Evolutionary conservation across 2,329 filamentous ascomycete species (phyloP).

Genomic region (Penicillium sp.): DNA sequence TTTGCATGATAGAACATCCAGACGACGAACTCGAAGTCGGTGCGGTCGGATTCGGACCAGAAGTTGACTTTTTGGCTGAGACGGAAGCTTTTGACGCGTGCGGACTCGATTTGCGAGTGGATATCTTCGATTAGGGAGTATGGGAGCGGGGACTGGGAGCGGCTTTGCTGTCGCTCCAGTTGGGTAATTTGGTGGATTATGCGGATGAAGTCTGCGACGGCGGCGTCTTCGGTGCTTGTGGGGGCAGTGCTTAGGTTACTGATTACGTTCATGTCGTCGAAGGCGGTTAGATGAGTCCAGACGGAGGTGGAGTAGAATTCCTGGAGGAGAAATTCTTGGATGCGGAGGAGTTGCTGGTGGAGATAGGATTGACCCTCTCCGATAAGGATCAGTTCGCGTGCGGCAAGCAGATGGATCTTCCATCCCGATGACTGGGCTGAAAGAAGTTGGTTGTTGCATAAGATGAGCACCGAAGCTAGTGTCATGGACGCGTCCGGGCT

Average conservation of each 20-base stretch:
- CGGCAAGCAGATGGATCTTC: slow-evolving; percentile 3
- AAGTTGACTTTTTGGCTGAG: slow-evolving; percentile 1
- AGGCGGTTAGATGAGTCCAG: slow-evolving; percentile 3
- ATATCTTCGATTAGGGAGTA: background rate
- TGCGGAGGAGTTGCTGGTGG: slow-evolving; percentile 1
- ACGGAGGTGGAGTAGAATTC: slow-evolving; percentile 5
- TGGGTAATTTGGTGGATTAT: slow-evolving; percentile 2
- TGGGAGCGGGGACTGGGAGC: background rate
- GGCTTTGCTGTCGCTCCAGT: background rate
- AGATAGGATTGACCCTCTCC: background rate
- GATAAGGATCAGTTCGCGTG: slow-evolving; percentile 2
- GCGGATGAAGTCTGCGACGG: slow-evolving; percentile 3
- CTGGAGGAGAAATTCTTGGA: slow-evolving; percentile 3
- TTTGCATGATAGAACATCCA: slow-evolving; percentile 7
- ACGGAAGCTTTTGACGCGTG: background rate
- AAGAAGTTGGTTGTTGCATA: slow-evolving; percentile 4
- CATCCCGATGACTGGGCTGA: background rate
- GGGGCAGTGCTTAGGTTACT: slow-evolving; percentile 1
- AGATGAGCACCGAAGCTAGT: slow-evolving; percentile 2
- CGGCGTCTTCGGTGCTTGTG: slow-evolving; percentile 4
- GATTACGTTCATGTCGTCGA: slow-evolving; percentile 1
- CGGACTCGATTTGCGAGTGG: background rate
- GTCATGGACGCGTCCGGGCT: slow-evolving; percentile 2
- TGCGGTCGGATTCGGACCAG: background rate
- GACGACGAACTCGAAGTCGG: slow-evolving; percentile 1